phyloP scores from a whole-genome alignment of 106 monocot species.

The Dendrobium chrysotoxum region DNA sequence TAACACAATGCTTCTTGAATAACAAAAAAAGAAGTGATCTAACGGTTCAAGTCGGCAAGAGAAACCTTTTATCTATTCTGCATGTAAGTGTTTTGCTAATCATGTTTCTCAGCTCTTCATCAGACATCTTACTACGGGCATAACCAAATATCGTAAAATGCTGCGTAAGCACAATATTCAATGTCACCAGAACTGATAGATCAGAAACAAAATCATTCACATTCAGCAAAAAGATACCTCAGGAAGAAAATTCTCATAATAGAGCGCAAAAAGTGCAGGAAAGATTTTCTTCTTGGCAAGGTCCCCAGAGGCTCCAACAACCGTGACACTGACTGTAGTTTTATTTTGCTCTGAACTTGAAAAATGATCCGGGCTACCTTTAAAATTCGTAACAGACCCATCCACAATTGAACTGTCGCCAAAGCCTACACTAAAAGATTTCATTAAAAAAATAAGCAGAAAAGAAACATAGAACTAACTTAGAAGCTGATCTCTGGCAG shows the following conservation, averaged over 20 bases:
- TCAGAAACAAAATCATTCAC: neutral
- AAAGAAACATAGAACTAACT: too few species aligned
- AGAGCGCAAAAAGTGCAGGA: constrained; percentile 87
- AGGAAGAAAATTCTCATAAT: constrained; percentile 73
- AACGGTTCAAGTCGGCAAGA: too few species aligned
- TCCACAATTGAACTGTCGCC: constrained; percentile 17
- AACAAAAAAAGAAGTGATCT: neutral
- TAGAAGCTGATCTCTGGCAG: too few species aligned
- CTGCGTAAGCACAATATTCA: constrained; percentile 29
- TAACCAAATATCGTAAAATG: constrained; percentile 90
- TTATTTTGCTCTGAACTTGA: constrained; percentile 22
- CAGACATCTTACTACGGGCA: constrained; percentile 70
- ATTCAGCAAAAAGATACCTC: constrained; percentile 32
- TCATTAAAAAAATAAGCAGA: too few species aligned
- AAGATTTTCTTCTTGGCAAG: constrained; percentile 97
- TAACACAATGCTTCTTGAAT: neutral
- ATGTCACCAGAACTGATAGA: neutral
- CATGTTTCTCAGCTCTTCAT: constrained; percentile 67
- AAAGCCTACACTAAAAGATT: constrained; percentile 17
- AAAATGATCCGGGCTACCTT: neutral
- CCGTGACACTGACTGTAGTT: constrained; percentile 59
- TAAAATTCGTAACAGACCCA: constrained; percentile 4
- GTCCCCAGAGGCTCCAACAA: constrained; percentile 96
- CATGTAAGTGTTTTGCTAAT: constrained; percentile 74
- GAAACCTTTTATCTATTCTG: constrained; percentile 66